These are phyloP conservation scores for Daedaleopsis nitida DNA, from an alignment of 768 basidiomycete species.

Conservation along the genomic window DNA sequence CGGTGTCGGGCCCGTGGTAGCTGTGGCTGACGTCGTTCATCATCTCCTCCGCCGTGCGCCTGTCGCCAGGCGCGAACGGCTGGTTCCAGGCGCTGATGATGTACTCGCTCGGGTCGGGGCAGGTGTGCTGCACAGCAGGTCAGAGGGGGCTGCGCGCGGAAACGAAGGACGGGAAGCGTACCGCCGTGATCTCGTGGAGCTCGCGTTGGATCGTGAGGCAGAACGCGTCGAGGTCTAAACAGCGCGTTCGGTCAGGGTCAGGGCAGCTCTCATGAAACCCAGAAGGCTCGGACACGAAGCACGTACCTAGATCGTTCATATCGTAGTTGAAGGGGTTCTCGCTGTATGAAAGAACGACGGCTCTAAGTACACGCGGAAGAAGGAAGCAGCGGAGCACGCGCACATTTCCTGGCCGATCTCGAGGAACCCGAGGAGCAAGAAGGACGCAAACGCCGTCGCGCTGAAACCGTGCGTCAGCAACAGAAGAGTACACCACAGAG, in stretches of 20 bases:
- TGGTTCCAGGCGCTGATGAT: constrained; percentile 63
- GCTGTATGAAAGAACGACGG: constrained; percentile 31
- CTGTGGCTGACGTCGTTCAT: too few species aligned
- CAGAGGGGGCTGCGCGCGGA: too few species aligned
- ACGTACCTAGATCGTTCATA: constrained; percentile 61
- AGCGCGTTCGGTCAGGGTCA: constrained; percentile 16
- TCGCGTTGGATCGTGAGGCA: constrained; percentile 67
- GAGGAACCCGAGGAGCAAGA: constrained; percentile 66
- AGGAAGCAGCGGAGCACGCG: constrained; percentile 7
- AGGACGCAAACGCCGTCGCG: constrained; percentile 62
- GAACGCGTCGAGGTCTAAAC: constrained; percentile 64
- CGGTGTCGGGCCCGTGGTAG: constrained; percentile 27
- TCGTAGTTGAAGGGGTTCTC: constrained; percentile 74
- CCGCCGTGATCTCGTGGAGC: constrained; percentile 71
- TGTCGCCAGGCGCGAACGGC: constrained; percentile 69
- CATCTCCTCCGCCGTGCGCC: constrained; percentile 58
- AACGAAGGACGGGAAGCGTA: too few species aligned
- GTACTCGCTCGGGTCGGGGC: constrained; percentile 52
- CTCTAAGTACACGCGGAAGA: not conserved
- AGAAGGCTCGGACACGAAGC: not conserved
- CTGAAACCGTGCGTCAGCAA: constrained; percentile 19
- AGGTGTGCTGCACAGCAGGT: constrained; percentile 53
- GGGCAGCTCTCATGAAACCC: not conserved
- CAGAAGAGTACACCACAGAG: not conserved
- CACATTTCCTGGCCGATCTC: constrained; percentile 70